Evolutionary conservation across 768 basidiomycete species (phyloP).

Genomic region (Trametes meyenii): DNA sequence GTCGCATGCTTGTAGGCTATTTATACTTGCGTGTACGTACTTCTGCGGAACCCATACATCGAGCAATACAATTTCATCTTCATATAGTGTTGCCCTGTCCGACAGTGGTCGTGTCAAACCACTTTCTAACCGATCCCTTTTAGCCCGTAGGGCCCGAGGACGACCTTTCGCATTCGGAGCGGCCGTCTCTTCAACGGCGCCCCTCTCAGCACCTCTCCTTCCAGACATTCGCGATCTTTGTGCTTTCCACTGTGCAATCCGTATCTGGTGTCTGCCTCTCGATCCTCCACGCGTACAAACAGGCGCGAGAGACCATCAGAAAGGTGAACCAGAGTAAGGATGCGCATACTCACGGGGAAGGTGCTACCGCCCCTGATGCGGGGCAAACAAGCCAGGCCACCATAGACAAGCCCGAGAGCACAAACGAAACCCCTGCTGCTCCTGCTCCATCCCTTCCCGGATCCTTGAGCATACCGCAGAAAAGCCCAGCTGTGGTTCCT

Average conservation of each 20-base stretch:
- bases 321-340: slow-evolving; percentile 52
- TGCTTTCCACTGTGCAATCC: slow-evolving; percentile 75
- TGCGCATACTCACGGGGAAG: background rate
- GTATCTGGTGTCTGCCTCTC: slow-evolving; percentile 71
- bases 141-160: slow-evolving; percentile 7
- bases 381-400: background rate
- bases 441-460: slow-evolving; percentile 10
- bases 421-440: background rate
- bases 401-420: background rate
- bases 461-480: slow-evolving; percentile 3
- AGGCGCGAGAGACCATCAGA: slow-evolving; percentile 63
- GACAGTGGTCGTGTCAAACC: background rate
- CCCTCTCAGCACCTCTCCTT: slow-evolving; percentile 36
- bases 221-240: slow-evolving; percentile 61
- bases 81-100: background rate
- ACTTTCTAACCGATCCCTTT: background rate
- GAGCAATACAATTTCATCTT: background rate
- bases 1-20: slow-evolving; percentile 1
- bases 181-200: slow-evolving; percentile 19
- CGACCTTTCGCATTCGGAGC: background rate
- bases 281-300: slow-evolving; percentile 70
- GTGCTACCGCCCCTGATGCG: background rate
- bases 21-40: slow-evolving; percentile 16
- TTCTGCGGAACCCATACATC: background rate
- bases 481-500: background rate